Evolutionary conservation across 495 filamentous ascomycete genomes (phyloP).

Genomic region (Margaritispora aquatica): DNA sequence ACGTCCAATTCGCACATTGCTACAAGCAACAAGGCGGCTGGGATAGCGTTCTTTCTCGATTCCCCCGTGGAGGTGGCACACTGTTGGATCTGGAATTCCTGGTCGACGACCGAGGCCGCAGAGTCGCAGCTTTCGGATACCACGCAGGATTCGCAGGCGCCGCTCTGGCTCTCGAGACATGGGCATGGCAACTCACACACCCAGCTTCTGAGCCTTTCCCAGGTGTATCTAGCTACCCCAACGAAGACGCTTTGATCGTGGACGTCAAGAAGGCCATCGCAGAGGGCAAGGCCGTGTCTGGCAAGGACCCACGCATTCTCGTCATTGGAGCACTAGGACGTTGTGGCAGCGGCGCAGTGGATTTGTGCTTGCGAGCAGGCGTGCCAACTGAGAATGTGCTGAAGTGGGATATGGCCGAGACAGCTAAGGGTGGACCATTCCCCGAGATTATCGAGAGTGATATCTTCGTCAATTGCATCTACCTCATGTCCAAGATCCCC

Average conservation of each 20-base stretch:
- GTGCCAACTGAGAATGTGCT: conserved; percentile 67
- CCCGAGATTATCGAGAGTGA: conserved; percentile 72
- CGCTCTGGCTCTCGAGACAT: conserved; percentile 76
- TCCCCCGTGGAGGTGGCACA: conserved; percentile 73
- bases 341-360: conserved; percentile 80
- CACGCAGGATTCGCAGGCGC: conserved; percentile 79
- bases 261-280: conserved; percentile 66
- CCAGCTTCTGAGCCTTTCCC: conserved; percentile 56
- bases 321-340: conserved; percentile 71
- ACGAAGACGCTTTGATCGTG: conserved; percentile 64
- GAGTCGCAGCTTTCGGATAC: conserved; percentile 72
- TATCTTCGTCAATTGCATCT: conserved; percentile 93
- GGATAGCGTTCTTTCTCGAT: conserved; percentile 75
- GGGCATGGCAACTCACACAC: conserved; percentile 72
- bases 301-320: conserved; percentile 45
- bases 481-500: conserved; percentile 63
- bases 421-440: conserved; percentile 79
- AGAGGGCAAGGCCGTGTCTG: conserved; percentile 42
- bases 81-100: conserved; percentile 91
- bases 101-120: conserved; percentile 66
- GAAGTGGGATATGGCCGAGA: conserved; percentile 93
- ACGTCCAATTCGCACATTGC: conserved; percentile 80
- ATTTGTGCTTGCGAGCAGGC: conserved; percentile 69
- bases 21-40: conserved; percentile 88
- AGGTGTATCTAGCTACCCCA: conserved; percentile 66